Base-by-base conservation (phyloP, 73 alveolate species). In the Paramecium primaurelia region DNA sequence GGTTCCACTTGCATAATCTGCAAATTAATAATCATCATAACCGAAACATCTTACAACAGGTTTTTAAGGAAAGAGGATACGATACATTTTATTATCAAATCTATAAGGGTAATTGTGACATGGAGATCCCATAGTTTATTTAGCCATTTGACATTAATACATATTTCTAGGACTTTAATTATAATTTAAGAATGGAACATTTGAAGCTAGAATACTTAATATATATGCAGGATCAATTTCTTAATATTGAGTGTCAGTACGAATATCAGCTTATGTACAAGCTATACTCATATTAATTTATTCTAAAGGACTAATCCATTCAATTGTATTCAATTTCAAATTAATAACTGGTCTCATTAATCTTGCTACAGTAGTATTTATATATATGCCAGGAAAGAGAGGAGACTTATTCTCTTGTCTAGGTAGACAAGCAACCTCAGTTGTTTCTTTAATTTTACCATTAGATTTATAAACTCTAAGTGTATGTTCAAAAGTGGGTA, bases 91-190 rank as follows among this genome's bases (percentile, higher is more conserved):
- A 93, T 97, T 98, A 94, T 98, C 99, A 60, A 95, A 93, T 84
- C 99, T 94, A 93, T 93, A 96, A 18, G 99, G 99, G 90, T 96
- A 97, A 89, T 97, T 97, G 94, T 97, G 99, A 95, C 95, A 97
- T 2, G 99, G 99, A 20, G 99, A 97, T 20, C 99, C 99, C 99
- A 99, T 97, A 14, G 99, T 99, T 96, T 99, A 99, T 95, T 99
- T 99, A 42, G 99, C 99, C 99, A 99, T 99, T 93, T 98, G 97
- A 95, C 99, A 99, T 90, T 98, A 99, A 95, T 99, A 99, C 99
- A 98, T 98, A 93, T 98, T 98, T 49, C 99, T 92, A 1, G 99
- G 99, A 54, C 99, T 95, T 93, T 99, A 98, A 96, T 99, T 99
- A 96, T 98, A 99, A 77, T 99, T 99, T 30, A 99, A 95, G 95